phyloP scores from a whole-genome alignment of 2,329 filamentous ascomycete genomes.

The Gnomoniopsis smithogilvyi region DNA sequence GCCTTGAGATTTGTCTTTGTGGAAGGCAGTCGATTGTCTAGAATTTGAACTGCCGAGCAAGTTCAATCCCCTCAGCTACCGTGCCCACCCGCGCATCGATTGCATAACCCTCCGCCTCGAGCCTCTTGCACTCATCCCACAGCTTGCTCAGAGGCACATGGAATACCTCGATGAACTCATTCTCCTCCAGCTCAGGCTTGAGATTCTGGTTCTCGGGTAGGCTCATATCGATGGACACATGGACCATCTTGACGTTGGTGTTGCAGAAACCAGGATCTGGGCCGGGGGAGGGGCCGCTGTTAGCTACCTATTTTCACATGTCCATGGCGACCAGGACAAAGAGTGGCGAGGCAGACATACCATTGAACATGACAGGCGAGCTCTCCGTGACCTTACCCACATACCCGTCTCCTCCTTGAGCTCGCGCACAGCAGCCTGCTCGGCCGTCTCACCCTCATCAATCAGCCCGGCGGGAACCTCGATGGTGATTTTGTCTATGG shows the following conservation, averaged over 20 bases:
- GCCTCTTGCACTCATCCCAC: slow-evolving; percentile 62
- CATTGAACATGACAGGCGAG: slow-evolving; percentile 66
- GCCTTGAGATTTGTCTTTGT: neutral
- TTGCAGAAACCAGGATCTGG: slow-evolving; percentile 63
- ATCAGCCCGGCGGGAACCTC: slow-evolving; percentile 64
- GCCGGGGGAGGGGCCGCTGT: neutral
- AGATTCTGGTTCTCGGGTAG: slow-evolving; percentile 67
- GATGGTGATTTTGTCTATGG: slow-evolving; percentile 56
- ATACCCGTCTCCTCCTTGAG: slow-evolving; percentile 67
- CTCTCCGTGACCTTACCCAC: slow-evolving; percentile 52
- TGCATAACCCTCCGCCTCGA: slow-evolving; percentile 70
- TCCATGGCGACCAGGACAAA: too few species aligned
- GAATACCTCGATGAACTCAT: slow-evolving; percentile 81
- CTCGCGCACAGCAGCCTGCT: slow-evolving; percentile 61
- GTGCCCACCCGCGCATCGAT: slow-evolving; percentile 78
- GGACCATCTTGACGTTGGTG: slow-evolving; percentile 66
- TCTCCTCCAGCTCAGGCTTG: slow-evolving; percentile 69
- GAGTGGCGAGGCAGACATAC: slow-evolving; percentile 24
- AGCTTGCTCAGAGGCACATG: slow-evolving; percentile 61
- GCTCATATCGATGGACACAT: slow-evolving; percentile 68
- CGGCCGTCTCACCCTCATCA: slow-evolving; percentile 58
- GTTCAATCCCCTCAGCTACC: slow-evolving; percentile 73
- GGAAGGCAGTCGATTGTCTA: slow-evolving; percentile 18
- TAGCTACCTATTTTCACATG: too few species aligned
- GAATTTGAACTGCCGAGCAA: slow-evolving; percentile 57